These are phyloP conservation scores for Cajanus cajan DNA, from an alignment of 306 rosid genomes.

Conservation along the genomic window DNA sequence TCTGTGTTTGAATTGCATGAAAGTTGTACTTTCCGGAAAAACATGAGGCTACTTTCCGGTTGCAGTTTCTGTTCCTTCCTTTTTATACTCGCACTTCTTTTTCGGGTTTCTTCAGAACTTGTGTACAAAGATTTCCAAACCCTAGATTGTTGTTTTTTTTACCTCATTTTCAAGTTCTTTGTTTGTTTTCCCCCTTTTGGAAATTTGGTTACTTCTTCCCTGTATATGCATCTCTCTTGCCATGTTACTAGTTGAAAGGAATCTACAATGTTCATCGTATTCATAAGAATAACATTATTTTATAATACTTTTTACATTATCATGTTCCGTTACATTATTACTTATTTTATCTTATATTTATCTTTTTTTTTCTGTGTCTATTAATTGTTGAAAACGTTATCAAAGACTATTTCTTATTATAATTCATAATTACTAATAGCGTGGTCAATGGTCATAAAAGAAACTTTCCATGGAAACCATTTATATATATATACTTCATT, in stretches of 20 bases:
- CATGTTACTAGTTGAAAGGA: constrained; percentile 6
- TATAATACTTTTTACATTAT: background rate
- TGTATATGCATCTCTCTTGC: constrained; percentile 1
- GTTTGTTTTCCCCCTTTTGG: constrained; percentile 12
- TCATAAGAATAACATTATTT: background rate
- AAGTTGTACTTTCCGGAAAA: constrained; percentile 56
- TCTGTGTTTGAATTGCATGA: constrained; percentile 39
- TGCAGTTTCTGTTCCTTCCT: constrained; percentile 42
- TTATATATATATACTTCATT: background rate
- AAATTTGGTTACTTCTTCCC: background rate
- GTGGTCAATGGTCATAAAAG: background rate
- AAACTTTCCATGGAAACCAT: background rate
- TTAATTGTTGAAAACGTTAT: background rate
- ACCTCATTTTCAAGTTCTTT: constrained; percentile 2
- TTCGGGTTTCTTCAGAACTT: constrained; percentile 15
- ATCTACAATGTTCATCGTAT: background rate
- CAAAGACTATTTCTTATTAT: background rate
- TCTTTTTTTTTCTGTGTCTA: background rate
- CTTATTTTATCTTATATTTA: background rate
- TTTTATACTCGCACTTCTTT: constrained; percentile 29
- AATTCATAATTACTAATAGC: background rate
- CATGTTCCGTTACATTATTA: background rate
- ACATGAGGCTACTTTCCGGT: constrained; percentile 46
- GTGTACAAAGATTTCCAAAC: constrained; percentile 22
- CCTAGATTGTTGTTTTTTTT: constrained; percentile 28